Evolutionary conservation across 306 rosid species (phyloP).

Genomic region (Sophora flavescens): DNA sequence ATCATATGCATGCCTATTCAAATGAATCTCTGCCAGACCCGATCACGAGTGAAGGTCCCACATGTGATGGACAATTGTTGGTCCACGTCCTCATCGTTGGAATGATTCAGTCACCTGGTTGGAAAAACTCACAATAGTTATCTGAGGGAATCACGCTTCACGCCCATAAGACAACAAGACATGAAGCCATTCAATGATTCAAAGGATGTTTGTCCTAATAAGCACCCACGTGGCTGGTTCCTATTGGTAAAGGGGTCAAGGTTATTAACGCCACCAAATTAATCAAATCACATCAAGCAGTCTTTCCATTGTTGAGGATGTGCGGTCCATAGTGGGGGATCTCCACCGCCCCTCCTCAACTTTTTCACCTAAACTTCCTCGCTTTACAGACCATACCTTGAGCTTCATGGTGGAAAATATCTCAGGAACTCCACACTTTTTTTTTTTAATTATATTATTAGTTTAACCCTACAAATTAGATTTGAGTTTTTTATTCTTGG

Average conservation of each 20-base stretch:
- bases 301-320: neutral
- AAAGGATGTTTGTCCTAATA: slow-evolving; percentile 38
- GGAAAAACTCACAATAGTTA: slow-evolving; percentile 37
- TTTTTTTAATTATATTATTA: too few relatives aligned
- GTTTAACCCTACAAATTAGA: neutral
- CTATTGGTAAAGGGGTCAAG: slow-evolving; percentile 9
- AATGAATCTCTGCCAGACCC: slow-evolving; percentile 32
- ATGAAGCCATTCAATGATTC: slow-evolving; percentile 38
- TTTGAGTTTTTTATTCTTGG: too few relatives aligned
- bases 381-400: slow-evolving; percentile 22
- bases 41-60: slow-evolving; percentile 36
- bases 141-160: slow-evolving; percentile 31
- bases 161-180: slow-evolving; percentile 26
- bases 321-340: slow-evolving; percentile 42
- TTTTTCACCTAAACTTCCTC: slow-evolving; percentile 45
- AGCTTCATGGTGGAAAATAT: neutral
- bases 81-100: slow-evolving; percentile 42
- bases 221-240: slow-evolving; percentile 16
- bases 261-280: slow-evolving; percentile 32
- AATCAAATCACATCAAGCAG: slow-evolving; percentile 37
- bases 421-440: neutral
- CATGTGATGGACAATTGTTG: neutral
- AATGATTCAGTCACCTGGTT: slow-evolving; percentile 47
- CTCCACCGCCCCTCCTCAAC: slow-evolving; percentile 63
- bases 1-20: slow-evolving; percentile 7